phyloP scores from a whole-genome alignment of 2,329 filamentous ascomycete species.

The Elsinoe arachidis region DNA sequence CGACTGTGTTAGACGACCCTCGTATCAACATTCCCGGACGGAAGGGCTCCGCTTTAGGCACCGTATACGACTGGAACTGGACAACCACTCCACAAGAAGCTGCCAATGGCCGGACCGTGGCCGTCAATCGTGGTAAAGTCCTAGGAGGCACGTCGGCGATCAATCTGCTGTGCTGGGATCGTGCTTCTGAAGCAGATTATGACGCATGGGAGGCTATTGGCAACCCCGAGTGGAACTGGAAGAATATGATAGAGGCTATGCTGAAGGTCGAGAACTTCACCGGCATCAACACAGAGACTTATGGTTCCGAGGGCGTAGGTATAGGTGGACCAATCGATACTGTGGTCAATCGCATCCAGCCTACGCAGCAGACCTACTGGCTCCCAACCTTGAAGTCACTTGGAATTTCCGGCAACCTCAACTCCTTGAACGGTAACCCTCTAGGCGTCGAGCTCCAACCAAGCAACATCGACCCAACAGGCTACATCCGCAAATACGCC shows the following conservation, averaged over 20 bases:
- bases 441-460: constrained; percentile 45
- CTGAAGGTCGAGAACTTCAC: constrained; percentile 27
- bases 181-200: constrained; percentile 24
- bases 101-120: constrained; percentile 34
- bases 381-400: constrained; percentile 40
- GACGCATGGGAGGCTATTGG: constrained; percentile 28
- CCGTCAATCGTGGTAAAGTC: constrained; percentile 40
- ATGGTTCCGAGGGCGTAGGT: constrained; percentile 25
- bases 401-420: constrained; percentile 33
- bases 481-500: constrained; percentile 42
- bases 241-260: constrained; percentile 26
- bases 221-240: constrained; percentile 23
- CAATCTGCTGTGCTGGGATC: constrained; percentile 34
- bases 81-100: constrained; percentile 35
- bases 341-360: constrained; percentile 36
- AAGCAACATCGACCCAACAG: constrained; percentile 40
- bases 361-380: constrained; percentile 36
- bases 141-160: constrained; percentile 42
- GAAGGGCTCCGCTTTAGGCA: constrained; percentile 19
- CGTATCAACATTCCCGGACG: constrained; percentile 20
- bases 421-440: constrained; percentile 43
- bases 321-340: constrained; percentile 27
- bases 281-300: constrained; percentile 18
- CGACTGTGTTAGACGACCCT: constrained; percentile 15
- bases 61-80: constrained; percentile 36